Percentiles rank a stretch among this genome's conserved stretches.
phyloP scores from a whole-genome alignment of 2,329 filamentous ascomycete species.

The Hymenotorrendiella dingleyae region DNA sequence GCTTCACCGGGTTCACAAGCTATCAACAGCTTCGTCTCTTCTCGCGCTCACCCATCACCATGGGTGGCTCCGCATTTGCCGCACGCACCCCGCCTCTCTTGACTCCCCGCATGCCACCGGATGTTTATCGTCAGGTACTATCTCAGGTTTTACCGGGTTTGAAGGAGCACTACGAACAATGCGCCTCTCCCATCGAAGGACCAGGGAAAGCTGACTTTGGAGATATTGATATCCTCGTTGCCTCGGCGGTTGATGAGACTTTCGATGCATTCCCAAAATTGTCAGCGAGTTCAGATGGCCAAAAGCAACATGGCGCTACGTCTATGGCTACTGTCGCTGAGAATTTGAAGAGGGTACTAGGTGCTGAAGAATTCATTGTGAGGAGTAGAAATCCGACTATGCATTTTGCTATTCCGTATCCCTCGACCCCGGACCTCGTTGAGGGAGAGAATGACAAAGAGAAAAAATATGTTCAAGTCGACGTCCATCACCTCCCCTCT shows the following conservation, averaged over 20 bases:
- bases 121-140: conserved; percentile 50
- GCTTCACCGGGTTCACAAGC: too few relatives aligned
- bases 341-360: conserved; percentile 32
- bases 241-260: conserved; percentile 24
- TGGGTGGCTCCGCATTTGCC: conserved; percentile 62
- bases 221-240: conserved; percentile 67
- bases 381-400: conserved; percentile 31
- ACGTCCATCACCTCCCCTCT: conserved; percentile 51
- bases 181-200: conserved; percentile 59
- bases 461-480: conserved; percentile 57
- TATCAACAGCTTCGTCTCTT: too few relatives aligned
- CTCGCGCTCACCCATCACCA: too few relatives aligned
- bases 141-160: conserved; percentile 41
- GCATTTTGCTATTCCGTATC: conserved; percentile 53
- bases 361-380: conserved; percentile 37
- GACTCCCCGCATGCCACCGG: conserved; percentile 60
- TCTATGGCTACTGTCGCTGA: conserved; percentile 28
- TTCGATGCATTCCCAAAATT: conserved; percentile 5
- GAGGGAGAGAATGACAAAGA: conserved; percentile 3
- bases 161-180: conserved; percentile 44
- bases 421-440: not conserved
- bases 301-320: conserved; percentile 24
- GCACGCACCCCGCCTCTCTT: conserved; percentile 39
- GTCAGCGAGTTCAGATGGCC: not conserved
- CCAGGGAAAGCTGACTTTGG: conserved; percentile 64